These are phyloP conservation scores for Ensete ventricosum DNA, from an alignment of 176 grass and related monocot species.

Conservation along the genomic window DNA sequence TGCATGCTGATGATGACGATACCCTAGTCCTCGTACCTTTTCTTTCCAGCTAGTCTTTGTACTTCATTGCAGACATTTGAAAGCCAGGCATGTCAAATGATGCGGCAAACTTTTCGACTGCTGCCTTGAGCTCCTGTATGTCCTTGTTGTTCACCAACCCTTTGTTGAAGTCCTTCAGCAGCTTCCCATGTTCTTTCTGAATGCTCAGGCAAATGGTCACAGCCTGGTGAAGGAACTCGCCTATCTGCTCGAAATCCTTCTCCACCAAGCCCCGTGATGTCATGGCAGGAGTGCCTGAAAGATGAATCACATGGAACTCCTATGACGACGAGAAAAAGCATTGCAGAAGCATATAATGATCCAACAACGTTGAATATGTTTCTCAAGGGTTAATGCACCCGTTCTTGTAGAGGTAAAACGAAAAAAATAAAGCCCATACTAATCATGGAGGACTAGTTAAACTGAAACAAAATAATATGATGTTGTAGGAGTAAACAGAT, in stretches of 20 bases:
- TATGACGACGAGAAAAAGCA: not conserved
- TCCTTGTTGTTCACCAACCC: constrained; percentile 73
- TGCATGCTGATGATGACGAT: not conserved
- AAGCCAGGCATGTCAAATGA: constrained; percentile 97
- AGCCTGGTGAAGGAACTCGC: constrained; percentile 88
- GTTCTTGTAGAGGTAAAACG: no score
- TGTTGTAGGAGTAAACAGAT: no score
- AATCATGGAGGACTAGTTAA: no score
- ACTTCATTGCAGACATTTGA: constrained; percentile 77
- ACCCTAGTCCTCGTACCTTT: constrained; percentile 41
- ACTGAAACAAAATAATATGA: no score
- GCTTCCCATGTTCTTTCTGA: constrained; percentile 84
- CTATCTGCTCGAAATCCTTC: constrained; percentile 95
- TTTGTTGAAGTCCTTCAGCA: constrained; percentile 88
- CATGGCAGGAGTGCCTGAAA: constrained; percentile 76
- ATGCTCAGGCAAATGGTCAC: constrained; percentile 79
- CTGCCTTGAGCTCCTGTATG: constrained; percentile 49
- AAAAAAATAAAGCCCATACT: no score
- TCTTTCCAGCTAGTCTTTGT: constrained; percentile 38
- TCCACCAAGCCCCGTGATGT: constrained; percentile 78
- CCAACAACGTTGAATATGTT: no score
- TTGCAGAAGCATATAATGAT: not conserved
- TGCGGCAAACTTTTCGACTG: constrained; percentile 72
- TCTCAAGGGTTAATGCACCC: no score
- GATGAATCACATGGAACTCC: not conserved